Conservation (phyloP, 106 monocot species). For the Acanthochlamys bracteata region DNA sequence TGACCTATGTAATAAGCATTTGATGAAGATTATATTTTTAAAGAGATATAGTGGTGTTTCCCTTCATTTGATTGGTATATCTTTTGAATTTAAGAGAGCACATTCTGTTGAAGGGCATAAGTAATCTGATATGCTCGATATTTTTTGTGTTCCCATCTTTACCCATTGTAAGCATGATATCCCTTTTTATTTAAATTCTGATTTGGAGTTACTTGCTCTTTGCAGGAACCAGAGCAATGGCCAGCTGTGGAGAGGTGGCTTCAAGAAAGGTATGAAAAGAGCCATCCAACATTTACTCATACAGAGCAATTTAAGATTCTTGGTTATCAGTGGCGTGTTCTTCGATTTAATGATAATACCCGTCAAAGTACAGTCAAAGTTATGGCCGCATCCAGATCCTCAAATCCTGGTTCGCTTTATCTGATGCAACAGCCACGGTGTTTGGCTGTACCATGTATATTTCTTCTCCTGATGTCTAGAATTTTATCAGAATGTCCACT, state of each 20-base stretch:
- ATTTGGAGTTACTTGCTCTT: too few species aligned
- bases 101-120: too few species aligned
- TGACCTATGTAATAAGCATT: too few species aligned
- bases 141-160: too few species aligned
- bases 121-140: too few species aligned
- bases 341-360: slow-evolving; percentile 81
- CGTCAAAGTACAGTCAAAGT: slow-evolving; percentile 86
- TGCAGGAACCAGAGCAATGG: slow-evolving; percentile 52
- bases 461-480: not conserved
- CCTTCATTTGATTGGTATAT: too few species aligned
- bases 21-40: too few species aligned
- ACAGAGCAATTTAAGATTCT: slow-evolving; percentile 52
- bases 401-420: slow-evolving; percentile 50
- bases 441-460: slow-evolving; percentile 91
- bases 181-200: too few species aligned
- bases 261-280: slow-evolving; percentile 48
- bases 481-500: too few species aligned
- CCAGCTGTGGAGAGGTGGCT: slow-evolving; percentile 52
- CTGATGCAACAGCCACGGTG: slow-evolving; percentile 87
- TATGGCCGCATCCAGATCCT: slow-evolving; percentile 57
- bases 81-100: too few species aligned
- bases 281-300: slow-evolving; percentile 39
- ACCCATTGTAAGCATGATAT: too few species aligned
- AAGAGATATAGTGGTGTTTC: too few species aligned
- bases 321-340: slow-evolving; percentile 92